Percentiles rank a stretch among this genome's conserved stretches.
These are phyloP conservation scores for Neofusicoccum laricinum DNA, from an alignment of 2,329 filamentous ascomycete genomes.

Conservation along the genomic window DNA sequence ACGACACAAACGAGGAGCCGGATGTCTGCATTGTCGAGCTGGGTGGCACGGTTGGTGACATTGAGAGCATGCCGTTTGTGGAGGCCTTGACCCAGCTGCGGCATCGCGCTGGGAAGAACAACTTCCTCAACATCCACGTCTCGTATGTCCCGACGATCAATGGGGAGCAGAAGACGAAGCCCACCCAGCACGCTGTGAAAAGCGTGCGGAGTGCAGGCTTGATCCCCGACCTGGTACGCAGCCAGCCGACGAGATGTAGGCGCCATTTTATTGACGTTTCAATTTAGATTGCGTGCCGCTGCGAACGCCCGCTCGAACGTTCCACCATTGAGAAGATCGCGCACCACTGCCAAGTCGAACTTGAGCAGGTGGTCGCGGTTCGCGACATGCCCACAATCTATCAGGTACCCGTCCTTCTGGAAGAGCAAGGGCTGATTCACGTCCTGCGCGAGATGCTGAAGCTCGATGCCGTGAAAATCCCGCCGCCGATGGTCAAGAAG, in stretches of 20 bases:
- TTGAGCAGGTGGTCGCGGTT: constrained; percentile 81
- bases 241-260: background rate
- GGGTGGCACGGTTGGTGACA: constrained; percentile 71
- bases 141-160: constrained; percentile 77
- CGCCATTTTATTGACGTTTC: constrained; percentile 13
- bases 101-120: constrained; percentile 67
- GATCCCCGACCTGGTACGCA: constrained; percentile 56
- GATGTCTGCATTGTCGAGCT: constrained; percentile 87
- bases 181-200: constrained; percentile 87
- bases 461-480: constrained; percentile 57
- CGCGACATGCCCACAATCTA: constrained; percentile 88
- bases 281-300: constrained; percentile 82
- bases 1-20: constrained; percentile 76
- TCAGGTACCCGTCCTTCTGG: constrained; percentile 88
- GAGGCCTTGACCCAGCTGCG: constrained; percentile 80
- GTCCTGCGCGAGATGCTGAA: constrained; percentile 65
- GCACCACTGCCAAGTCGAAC: constrained; percentile 81
- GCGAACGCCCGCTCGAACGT: constrained; percentile 70
- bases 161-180: constrained; percentile 92
- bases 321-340: constrained; percentile 83
- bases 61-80: constrained; percentile 84
- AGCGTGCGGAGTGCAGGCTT: constrained; percentile 77
- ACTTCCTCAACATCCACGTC: constrained; percentile 87
- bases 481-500: constrained; percentile 55
- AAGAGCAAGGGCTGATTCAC: constrained; percentile 71